phyloP scores from a whole-genome alignment of 2,329 filamentous ascomycete genomes.

The Apiospora arundinis region DNA sequence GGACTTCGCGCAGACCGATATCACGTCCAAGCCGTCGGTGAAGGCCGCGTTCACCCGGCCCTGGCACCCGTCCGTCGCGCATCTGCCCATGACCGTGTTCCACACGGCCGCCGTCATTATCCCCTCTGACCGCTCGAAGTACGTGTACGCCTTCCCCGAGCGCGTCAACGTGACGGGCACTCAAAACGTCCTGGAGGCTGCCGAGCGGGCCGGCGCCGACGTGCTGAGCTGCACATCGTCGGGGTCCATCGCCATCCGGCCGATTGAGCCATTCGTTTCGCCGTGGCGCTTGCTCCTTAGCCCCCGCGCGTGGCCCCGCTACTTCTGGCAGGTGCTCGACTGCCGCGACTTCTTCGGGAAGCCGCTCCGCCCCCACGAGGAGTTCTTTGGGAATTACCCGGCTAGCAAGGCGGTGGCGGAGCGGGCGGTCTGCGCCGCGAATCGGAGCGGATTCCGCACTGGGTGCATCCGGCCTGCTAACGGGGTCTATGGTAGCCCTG shows the following conservation, averaged over 20 bases:
- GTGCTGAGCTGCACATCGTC: constrained; percentile 62
- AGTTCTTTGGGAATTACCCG: constrained; percentile 59
- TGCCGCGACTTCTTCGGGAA: constrained; percentile 49
- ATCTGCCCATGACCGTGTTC: constrained; percentile 60
- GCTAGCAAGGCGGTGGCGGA: constrained; percentile 59
- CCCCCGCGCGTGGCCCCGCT: constrained; percentile 39
- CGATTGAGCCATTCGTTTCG: constrained; percentile 46
- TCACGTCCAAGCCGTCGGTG: constrained; percentile 52
- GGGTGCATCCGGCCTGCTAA: constrained; percentile 60
- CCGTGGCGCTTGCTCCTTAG: constrained; percentile 38
- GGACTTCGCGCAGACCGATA: constrained; percentile 55
- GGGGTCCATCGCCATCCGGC: constrained; percentile 50
- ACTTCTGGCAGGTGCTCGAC: constrained; percentile 52
- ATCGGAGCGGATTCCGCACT: constrained; percentile 49
- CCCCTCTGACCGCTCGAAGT: constrained; percentile 52
- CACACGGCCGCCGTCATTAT: constrained; percentile 63
- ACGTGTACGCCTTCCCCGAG: constrained; percentile 51
- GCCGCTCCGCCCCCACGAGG: constrained; percentile 45
- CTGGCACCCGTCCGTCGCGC: constrained; percentile 50
- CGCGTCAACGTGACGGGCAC: constrained; percentile 59
- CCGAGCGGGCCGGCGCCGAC: constrained; percentile 52
- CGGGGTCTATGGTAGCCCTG: constrained; percentile 58
- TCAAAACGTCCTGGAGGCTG: constrained; percentile 53
- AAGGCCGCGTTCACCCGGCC: constrained; percentile 51
- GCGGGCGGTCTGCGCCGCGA: constrained; percentile 51